These are phyloP conservation scores for Aspergillus flavus DNA, from an alignment of 2,329 filamentous ascomycete species.

Conservation along the genomic window DNA sequence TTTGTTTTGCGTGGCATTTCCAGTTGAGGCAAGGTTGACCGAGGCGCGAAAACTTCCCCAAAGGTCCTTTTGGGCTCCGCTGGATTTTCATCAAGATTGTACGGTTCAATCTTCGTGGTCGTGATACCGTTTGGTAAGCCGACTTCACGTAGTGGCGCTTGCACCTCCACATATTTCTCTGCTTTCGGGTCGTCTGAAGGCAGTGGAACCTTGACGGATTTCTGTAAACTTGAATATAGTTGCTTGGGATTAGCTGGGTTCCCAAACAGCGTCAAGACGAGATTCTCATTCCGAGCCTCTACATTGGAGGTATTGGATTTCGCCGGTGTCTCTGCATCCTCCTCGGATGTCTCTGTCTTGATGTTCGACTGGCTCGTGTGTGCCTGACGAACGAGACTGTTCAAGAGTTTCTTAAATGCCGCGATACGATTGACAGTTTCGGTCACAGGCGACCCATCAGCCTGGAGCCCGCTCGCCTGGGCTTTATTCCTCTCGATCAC, in stretches of 20 bases:
- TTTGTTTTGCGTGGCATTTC: constrained; percentile 44
- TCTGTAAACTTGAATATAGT: constrained; percentile 82
- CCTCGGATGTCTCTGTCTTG: constrained; percentile 39
- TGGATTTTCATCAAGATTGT: constrained; percentile 37
- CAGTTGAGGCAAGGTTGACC: constrained; percentile 39
- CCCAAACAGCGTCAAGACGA: constrained; percentile 76
- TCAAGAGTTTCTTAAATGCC: constrained; percentile 64
- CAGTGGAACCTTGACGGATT: constrained; percentile 40
- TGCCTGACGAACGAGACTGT: constrained; percentile 66
- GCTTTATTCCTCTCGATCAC: constrained; percentile 41
- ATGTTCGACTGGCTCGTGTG: constrained; percentile 46
- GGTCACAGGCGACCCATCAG: constrained; percentile 33
- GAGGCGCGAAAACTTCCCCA: constrained; percentile 49
- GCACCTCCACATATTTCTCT: constrained; percentile 42
- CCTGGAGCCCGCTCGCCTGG: constrained; percentile 29
- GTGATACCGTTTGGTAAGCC: constrained; percentile 75
- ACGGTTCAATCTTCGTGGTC: constrained; percentile 66
- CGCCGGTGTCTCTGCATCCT: constrained; percentile 38
- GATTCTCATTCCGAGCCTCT: constrained; percentile 52
- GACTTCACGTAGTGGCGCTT: constrained; percentile 61
- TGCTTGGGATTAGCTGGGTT: constrained; percentile 74
- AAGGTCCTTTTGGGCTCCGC: constrained; percentile 42
- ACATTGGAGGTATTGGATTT: constrained; percentile 40
- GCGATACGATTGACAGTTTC: constrained; percentile 50
- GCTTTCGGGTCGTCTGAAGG: constrained; percentile 41